Conservation (phyloP, 805 yeast genomes). For the Teunomyces funiuensis region DNA sequence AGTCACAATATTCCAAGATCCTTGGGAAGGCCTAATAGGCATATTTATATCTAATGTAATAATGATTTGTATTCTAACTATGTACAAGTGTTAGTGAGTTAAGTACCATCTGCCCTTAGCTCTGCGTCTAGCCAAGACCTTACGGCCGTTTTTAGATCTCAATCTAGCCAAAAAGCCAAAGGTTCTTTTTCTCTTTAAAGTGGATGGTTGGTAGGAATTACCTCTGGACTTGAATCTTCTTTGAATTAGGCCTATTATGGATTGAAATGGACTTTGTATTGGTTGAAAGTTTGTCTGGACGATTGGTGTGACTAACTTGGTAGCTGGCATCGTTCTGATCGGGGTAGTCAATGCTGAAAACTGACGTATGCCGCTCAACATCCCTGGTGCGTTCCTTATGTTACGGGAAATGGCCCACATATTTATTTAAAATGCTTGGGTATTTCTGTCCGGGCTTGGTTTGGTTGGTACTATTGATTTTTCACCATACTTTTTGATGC, state of each 20-base stretch:
- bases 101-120: constrained; percentile 94
- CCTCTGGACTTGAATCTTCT: constrained; percentile 86
- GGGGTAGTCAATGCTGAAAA: constrained; percentile 15
- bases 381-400: constrained; percentile 8
- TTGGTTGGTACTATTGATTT: neutral
- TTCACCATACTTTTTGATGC: neutral
- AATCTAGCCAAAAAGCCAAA: constrained; percentile 87
- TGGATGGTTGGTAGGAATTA: constrained; percentile 92
- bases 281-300: constrained; percentile 4
- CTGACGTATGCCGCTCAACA: constrained; percentile 8
- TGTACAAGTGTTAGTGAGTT: constrained; percentile 53
- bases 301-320: neutral
- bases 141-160: constrained; percentile 72
- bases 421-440: neutral
- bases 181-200: constrained; percentile 84
- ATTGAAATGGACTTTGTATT: constrained; percentile 15
- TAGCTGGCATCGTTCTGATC: constrained; percentile 3
- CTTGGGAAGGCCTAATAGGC: constrained; percentile 41
- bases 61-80: constrained; percentile 1
- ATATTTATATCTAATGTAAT: neutral
- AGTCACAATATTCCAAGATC: constrained; percentile 48
- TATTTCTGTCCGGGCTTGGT: neutral
- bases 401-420: constrained; percentile 9
- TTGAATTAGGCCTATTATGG: constrained; percentile 43
- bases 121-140: constrained; percentile 71